Base-by-base conservation (phyloP, 169 alveolate genomes). In the Cryptosporidium canis region DNA sequence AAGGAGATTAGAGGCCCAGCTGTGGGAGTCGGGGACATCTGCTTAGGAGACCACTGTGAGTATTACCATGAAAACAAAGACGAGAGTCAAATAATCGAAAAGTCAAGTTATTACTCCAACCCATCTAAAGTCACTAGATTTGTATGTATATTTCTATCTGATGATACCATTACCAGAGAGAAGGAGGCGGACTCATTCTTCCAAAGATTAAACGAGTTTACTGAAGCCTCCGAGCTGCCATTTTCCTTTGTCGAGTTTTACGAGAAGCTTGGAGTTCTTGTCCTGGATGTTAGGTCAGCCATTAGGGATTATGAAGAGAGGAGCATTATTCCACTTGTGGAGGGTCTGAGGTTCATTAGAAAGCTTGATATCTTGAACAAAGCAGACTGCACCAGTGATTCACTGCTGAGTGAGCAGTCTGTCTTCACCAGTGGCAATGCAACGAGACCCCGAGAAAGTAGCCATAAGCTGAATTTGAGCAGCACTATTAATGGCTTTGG, bases 231-330 rank as follows among this genome's bases (percentile, higher is more conserved):
- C 9, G 72, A 77, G 29, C 27, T 77, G 18, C 87, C 87, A 39
- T 39, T 77, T 77, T 58, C 87, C 21, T 77, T 53, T 58, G 87
- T 77, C 14, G 87, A 77, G 31, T 77, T 58, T 77, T 77, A 77
- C 33, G 87, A 77, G 39, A 77, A 77, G n/a, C 66, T 77, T 41
- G 87, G 87, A 14, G 64, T 44, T 12, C 41, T 77, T 16, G 44
- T 77, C 33, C 35, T 77, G 16, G 87, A 77, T 44, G 44, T 77
- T 24, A 77, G 39, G 41, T 77, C 61, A 11, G 29, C 27, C 9
- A n/a, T 21, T 33, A 58, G n/a, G 3, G 72, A 55, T 14, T 29
- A 77, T 35, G 77, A 53, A 37, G 64, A 77, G 5, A 21, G 71
- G 2, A 61, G 53, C 41, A 24, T 77, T 16, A 3, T 18, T 44